Base-by-base conservation (phyloP, 768 basidiomycete species). In the Mycena floridula region DNA sequence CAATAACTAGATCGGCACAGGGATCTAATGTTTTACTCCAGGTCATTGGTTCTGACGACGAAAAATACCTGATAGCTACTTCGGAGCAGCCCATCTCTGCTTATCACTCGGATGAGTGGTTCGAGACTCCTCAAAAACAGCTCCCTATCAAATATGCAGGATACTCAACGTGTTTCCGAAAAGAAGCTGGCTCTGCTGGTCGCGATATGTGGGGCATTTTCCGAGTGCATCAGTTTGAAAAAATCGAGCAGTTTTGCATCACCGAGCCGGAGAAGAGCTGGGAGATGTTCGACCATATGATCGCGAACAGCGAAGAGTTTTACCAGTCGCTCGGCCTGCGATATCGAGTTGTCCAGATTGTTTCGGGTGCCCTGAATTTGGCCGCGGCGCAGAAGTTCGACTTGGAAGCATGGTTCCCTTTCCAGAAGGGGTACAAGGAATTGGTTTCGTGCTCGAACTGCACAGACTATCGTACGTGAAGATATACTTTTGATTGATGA, bases 171-270 rank as follows among this genome's bases (percentile, higher is more conserved):
- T 98, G 95, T 64, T 99, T 99, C 85, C 84, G 96, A 23, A 98
- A 98, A 68, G 96, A 99, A 69, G 96, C 96, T 2, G 96, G 96
- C 25, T 88, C 92, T 3, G 92, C 92, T 7, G 96, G 96, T 3
- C 85, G 92, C 44, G 96, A 99, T 55, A 97, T 95, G 76, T 97
- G 96, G 93, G 96, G 96, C 46, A 97, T 98, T 66, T 99, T 99
- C 82, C 89, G 96, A 20, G 95, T 99, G 44, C 96, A 99, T 61
- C 96, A 99, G 66, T 99, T 99, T 53, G 96, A 99, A 69, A 99
- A 99, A 72, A 79, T 99, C 42, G 96, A 99, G 62, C 82, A 98
- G 72, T 98, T 98, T 66, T 83, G 87, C 69, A 77, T 99, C 55
- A 97, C 95, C 6, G 86, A 91, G 21, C 94, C 96, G 1, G 85